Conservation (phyloP, 305 asterid species). For the Fraxinus dipetala region DNA sequence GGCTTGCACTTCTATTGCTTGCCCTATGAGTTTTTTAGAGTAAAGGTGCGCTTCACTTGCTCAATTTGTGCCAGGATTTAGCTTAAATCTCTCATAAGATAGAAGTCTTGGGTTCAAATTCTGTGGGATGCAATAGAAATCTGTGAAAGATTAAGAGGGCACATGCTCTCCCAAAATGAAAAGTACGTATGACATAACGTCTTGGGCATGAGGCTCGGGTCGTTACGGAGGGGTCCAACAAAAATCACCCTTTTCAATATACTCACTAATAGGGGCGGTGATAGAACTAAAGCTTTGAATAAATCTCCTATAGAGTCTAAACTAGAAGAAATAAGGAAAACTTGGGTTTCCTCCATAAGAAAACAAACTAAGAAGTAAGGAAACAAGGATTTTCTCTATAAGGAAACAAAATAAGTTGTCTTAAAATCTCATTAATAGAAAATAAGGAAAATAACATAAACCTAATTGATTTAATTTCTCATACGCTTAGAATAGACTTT, state of each 20-base stretch:
- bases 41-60: not conserved
- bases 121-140: no score
- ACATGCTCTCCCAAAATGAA: not conserved
- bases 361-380: not conserved
- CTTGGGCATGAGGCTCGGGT: not conserved
- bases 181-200: no score
- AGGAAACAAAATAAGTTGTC: not conserved
- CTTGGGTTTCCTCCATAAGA: not conserved
- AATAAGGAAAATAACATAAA: not conserved
- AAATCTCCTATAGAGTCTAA: not conserved
- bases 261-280: not conserved
- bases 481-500: not conserved
- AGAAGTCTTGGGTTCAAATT: not conserved
- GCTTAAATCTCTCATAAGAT: not conserved
- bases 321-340: not conserved
- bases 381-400: not conserved
- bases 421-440: not conserved
- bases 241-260: not conserved
- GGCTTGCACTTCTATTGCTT: not conserved
- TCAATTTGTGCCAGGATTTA: not conserved
- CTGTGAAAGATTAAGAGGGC: not conserved
- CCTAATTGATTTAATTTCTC: not conserved
- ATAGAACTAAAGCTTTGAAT: not conserved
- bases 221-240: not conserved
- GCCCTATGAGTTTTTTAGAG: not conserved